These are phyloP conservation scores for Alloteropsis semialata DNA, from an alignment of 176 grass and related monocot species.

Conservation along the genomic window DNA sequence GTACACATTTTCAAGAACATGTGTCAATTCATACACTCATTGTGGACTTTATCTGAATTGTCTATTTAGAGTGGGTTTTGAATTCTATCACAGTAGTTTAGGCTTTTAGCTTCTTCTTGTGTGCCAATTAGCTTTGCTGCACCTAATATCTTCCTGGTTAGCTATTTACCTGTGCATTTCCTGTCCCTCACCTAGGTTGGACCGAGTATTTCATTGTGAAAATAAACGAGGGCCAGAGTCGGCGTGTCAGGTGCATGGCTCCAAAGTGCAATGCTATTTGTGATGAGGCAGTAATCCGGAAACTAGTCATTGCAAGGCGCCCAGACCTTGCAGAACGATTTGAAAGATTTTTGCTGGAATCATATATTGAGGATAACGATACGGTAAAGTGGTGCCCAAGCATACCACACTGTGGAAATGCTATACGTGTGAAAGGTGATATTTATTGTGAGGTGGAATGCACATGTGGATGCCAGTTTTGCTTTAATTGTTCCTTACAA, in stretches of 20 bases:
- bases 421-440: slow-evolving; percentile 81
- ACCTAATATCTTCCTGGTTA: slow-evolving; percentile 2
- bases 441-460: slow-evolving; percentile 83
- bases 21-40: neutral
- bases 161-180: slow-evolving; percentile 28
- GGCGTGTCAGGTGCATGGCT: slow-evolving; percentile 75
- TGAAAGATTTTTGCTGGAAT: slow-evolving; percentile 79
- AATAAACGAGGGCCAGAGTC: slow-evolving; percentile 85
- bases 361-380: slow-evolving; percentile 91
- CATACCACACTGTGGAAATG: slow-evolving; percentile 82
- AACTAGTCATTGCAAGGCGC: slow-evolving; percentile 55
- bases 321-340: slow-evolving; percentile 72
- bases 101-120: neutral
- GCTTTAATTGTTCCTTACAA: slow-evolving; percentile 81
- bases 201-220: slow-evolving; percentile 82
- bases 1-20: neutral
- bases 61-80: neutral
- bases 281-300: slow-evolving; percentile 69
- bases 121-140: neutral
- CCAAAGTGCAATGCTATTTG: slow-evolving; percentile 73
- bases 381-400: slow-evolving; percentile 91
- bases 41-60: neutral
- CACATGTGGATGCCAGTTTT: slow-evolving; percentile 78
- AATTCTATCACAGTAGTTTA: neutral
- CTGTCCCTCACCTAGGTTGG: slow-evolving; percentile 51